Conservation (phyloP, 1,139 yeast genomes). For the Candida labiduridarum region DNA sequence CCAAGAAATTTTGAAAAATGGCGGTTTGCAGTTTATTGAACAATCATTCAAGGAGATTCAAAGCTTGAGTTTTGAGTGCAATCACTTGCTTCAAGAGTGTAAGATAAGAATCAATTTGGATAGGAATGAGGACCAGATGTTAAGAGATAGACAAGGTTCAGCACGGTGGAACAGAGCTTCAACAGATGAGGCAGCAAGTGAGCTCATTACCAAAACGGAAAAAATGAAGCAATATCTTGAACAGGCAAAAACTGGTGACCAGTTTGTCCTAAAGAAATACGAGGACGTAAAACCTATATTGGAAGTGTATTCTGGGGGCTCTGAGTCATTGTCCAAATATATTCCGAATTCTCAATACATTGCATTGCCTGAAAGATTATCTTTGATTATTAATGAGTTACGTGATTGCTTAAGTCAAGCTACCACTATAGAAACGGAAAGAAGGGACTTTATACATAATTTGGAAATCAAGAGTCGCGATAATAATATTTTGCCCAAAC, state of each 20-base stretch:
- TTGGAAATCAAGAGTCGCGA: constrained; percentile 50
- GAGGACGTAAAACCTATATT: constrained; percentile 45
- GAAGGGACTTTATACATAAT: constrained; percentile 43
- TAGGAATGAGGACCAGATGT: constrained; percentile 54
- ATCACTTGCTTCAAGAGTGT: constrained; percentile 46
- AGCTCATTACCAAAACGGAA: constrained; percentile 39
- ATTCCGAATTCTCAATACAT: constrained; percentile 54
- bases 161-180: constrained; percentile 50
- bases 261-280: constrained; percentile 46
- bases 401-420: constrained; percentile 38
- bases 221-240: constrained; percentile 51
- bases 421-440: constrained; percentile 26
- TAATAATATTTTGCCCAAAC: constrained; percentile 52
- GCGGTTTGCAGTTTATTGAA: constrained; percentile 53
- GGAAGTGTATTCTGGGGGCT: constrained; percentile 46
- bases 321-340: constrained; percentile 39
- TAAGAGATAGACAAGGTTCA: constrained; percentile 51
- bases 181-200: constrained; percentile 41
- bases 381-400: constrained; percentile 40
- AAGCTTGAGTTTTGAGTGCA: constrained; percentile 41
- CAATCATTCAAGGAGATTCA: constrained; percentile 49
- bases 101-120: constrained; percentile 52
- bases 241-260: constrained; percentile 69
- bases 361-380: constrained; percentile 43
- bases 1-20: constrained; percentile 54